Evolutionary conservation across 352 stramenopile genomes (phyloP), one percentile per base, ranked within the genome.

Genomic region (Globisporangium alternatum): DNA sequence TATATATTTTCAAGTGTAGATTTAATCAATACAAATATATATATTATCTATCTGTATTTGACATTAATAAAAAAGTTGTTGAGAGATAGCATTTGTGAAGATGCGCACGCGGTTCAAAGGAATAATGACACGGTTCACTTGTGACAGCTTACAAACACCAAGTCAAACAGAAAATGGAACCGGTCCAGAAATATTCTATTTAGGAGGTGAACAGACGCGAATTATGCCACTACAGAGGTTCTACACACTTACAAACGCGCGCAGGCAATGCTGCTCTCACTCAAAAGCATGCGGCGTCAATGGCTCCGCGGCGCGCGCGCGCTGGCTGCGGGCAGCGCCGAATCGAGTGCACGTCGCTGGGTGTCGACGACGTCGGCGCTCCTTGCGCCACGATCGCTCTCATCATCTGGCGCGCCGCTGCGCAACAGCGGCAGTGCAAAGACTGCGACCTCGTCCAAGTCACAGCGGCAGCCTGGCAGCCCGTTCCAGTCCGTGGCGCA

Each of bases 251-350:
- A 45, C 31, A 15, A 41, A 41, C 35, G 5, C 35, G 12, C 35
- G 4, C 0, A 2, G 15, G 8, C 33, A 39, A 39, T 39, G 33
- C 1, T 39, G 13, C 49, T 41, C 28, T 37, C 7, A 22, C 21
- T 12, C 55, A 60, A 21, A 30, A 53, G 45, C 21, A 62, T 62
- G 56, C 56, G 22, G 43, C 56, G 56, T 55, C 43, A 54, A 41
- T 62, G 56, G 56, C 56, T 62, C 56, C 56, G 31, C 43, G 56
- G 43, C 45, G 21, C 47, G 56, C 56, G 56, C 56, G 30, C 43
- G 12, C 10, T 53, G 37, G 31, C 21, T 21, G 28, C 56, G 22
- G 33, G 19, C 13, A 12, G 56, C 25, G n/a, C 25, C 28, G 41
- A 22, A 15, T 15, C 43, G 19, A 19, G 41, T n/a, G 43, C 30